phyloP scores from a whole-genome alignment of 75 land plant genomes.

The Pseudotsuga menziesii region DNA sequence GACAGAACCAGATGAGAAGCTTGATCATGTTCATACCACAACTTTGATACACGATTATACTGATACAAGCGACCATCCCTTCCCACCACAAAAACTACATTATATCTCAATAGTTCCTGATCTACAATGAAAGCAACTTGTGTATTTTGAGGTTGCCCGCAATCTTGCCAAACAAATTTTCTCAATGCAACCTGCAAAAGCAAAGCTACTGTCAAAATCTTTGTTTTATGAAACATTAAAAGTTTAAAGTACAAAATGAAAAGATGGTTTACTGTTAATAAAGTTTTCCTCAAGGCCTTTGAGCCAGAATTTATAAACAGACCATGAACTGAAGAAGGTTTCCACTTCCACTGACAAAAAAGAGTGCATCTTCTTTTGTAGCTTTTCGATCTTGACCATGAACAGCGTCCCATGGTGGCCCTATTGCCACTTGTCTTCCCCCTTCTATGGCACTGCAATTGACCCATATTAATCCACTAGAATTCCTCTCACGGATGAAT shows the following conservation, averaged over 20 bases:
- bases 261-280: neutral
- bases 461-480: slow-evolving; percentile 48
- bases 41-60: slow-evolving; percentile 60
- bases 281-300: neutral
- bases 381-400: slow-evolving; percentile 29
- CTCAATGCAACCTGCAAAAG: slow-evolving; percentile 54
- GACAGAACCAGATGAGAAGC: slow-evolving; percentile 59
- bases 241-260: neutral
- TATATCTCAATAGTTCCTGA: slow-evolving; percentile 58
- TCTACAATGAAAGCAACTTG: slow-evolving; percentile 64
- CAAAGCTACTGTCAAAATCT: neutral
- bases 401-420: slow-evolving; percentile 68
- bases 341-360: slow-evolving; percentile 61
- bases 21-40: slow-evolving; percentile 70
- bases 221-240: neutral
- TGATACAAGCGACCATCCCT: slow-evolving; percentile 59
- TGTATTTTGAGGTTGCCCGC: slow-evolving; percentile 48
- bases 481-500: slow-evolving; percentile 63
- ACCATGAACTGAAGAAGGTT: slow-evolving; percentile 64
- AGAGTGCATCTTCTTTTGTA: slow-evolving; percentile 61
- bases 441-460: slow-evolving; percentile 71
- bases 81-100: slow-evolving; percentile 68
- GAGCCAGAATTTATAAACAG: slow-evolving; percentile 13
- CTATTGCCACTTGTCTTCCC: slow-evolving; percentile 49
- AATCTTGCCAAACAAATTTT: slow-evolving; percentile 74